Conservation (phyloP, 1,284 basidiomycete species). For the Ustilago shanxiensis region DNA sequence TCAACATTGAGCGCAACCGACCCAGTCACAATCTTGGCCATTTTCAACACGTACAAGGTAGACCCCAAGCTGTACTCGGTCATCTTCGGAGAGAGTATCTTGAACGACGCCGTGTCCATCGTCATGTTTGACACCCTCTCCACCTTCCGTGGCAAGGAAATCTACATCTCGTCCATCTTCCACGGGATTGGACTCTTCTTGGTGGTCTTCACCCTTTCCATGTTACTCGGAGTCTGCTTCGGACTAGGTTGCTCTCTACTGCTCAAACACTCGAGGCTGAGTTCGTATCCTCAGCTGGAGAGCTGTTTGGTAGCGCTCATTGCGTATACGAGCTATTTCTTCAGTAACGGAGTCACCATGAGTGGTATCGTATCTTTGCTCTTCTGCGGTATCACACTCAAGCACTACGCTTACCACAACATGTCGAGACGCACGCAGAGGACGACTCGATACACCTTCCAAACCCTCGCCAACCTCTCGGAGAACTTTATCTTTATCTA, state of each 20-base stretch:
- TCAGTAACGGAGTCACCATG: conserved; percentile 91
- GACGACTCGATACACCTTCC: conserved; percentile 85
- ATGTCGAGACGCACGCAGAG: conserved; percentile 96
- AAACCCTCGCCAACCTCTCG: conserved; percentile 75
- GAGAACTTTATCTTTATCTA: conserved; percentile 99
- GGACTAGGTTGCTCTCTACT: conserved; percentile 90
- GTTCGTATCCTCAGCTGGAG: conserved; percentile 84
- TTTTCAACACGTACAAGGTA: conserved; percentile 98
- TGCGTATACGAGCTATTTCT: conserved; percentile 98
- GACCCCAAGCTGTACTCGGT: conserved; percentile 97
- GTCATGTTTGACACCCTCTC: conserved; percentile 99
- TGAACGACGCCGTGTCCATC: conserved; percentile 99
- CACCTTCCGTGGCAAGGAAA: conserved; percentile 89
- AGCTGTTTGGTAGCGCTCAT: conserved; percentile 92
- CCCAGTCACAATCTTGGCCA: conserved; percentile 96
- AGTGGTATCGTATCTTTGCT: conserved; percentile 97
- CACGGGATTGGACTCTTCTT: conserved; percentile 96
- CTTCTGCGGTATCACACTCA: conserved; percentile 98
- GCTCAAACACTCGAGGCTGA: conserved; percentile 92
- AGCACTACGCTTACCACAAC: conserved; percentile 99
- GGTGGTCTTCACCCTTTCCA: conserved; percentile 91
- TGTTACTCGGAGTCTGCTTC: conserved; percentile 91
- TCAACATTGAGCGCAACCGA: conserved; percentile 97
- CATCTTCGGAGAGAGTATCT: conserved; percentile 96
- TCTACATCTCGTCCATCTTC: conserved; percentile 89